A percentile compares a stretch with the other conserved stretches of the same genome.
Conservation (phyloP, 2,329 filamentous ascomycete genomes). For the Aspergillus jensenii region DNA sequence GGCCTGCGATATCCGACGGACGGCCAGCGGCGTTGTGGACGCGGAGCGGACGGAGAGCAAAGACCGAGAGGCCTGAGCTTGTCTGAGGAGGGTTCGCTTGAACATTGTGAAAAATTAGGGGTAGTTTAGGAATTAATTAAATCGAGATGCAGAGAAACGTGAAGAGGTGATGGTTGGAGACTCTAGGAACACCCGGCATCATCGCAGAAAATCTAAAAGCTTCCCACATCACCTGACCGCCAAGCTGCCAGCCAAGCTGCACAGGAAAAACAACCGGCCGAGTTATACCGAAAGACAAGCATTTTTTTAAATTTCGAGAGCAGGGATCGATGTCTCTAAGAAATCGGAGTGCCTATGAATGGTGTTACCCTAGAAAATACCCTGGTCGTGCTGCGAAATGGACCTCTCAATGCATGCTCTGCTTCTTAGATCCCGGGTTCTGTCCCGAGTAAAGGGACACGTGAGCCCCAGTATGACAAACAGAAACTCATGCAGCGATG, state of each 20-base stretch:
- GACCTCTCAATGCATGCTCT: not conserved
- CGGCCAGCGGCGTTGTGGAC: conserved; percentile 32
- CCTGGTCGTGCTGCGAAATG: not conserved
- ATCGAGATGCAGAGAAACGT: not conserved
- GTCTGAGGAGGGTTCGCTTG: conserved; percentile 43
- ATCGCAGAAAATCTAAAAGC: conserved; percentile 20
- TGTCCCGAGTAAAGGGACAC: not conserved
- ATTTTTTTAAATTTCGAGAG: not conserved
- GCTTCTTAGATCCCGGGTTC: not conserved
- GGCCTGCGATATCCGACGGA: conserved; percentile 36
- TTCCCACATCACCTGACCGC: conserved; percentile 10
- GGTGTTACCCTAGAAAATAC: not conserved
- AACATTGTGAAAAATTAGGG: conserved; percentile 36
- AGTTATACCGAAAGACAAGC: not conserved
- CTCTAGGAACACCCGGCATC: conserved; percentile 4
- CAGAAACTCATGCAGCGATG: not conserved
- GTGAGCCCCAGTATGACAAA: not conserved
- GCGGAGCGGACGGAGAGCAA: conserved; percentile 33
- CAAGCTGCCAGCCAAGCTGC: not conserved
- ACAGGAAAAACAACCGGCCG: conserved; percentile 14
- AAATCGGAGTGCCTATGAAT: not conserved
- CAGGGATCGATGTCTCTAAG: not conserved
- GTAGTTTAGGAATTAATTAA: conserved; percentile 1
- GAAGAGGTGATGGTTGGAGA: conserved; percentile 1
- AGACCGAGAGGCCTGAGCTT: conserved; percentile 40